Evolutionary conservation across 192 early-diverging fungal species (phyloP).

Genomic region (Coemansia guatemalensis): DNA sequence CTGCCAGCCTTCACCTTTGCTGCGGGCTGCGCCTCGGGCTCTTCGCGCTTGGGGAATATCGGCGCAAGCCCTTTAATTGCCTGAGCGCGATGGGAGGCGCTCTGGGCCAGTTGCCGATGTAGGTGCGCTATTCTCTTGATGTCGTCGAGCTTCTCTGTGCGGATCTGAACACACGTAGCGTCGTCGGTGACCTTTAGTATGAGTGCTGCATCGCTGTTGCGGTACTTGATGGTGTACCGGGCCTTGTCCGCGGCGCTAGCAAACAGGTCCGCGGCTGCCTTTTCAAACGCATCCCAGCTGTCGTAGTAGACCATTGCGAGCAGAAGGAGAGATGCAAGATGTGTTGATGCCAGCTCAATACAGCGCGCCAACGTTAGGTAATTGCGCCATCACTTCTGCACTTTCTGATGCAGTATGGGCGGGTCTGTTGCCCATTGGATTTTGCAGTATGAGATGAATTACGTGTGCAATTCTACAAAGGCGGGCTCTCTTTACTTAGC

Average conservation of each 20-base stretch:
- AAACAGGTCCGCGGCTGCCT: conserved; percentile 30
- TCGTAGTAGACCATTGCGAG: conserved; percentile 32
- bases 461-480: neutral
- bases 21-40: conserved; percentile 2
- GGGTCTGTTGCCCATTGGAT: neutral
- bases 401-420: conserved; percentile 11
- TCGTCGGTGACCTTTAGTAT: conserved; percentile 51
- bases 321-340: neutral
- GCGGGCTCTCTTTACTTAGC: neutral
- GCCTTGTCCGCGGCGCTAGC: conserved; percentile 29
- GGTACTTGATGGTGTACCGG: conserved; percentile 49
- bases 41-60: conserved; percentile 14
- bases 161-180: conserved; percentile 39
- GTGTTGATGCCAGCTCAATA: neutral
- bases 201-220: conserved; percentile 41
- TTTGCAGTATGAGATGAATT: neutral
- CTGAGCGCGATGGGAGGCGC: conserved; percentile 18
- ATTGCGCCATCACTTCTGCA: neutral
- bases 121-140: conserved; percentile 37
- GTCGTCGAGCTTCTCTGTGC: conserved; percentile 39
- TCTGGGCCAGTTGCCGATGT: conserved; percentile 33
- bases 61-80: conserved; percentile 35
- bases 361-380: neutral
- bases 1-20: conserved; percentile 6
- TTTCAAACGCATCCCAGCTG: conserved; percentile 42